Conservation (phyloP, 768 basidiomycete genomes). For the Pilatotrama ljubarskyi region DNA sequence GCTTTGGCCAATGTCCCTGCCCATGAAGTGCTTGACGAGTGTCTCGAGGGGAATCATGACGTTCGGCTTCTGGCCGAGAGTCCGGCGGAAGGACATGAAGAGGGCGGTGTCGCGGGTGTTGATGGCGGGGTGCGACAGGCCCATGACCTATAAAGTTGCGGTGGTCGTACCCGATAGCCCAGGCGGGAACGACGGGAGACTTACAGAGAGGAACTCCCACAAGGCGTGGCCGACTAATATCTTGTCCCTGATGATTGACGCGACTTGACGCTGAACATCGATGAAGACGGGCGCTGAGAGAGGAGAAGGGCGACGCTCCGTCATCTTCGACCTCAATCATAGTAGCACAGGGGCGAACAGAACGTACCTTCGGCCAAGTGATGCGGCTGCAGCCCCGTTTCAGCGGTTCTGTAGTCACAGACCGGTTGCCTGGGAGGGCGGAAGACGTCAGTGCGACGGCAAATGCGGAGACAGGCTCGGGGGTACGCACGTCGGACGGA, state of each 20-base stretch:
- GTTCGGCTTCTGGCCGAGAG: slow-evolving; percentile 37
- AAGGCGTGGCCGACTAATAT: slow-evolving; percentile 57
- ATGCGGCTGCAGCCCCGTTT: slow-evolving; percentile 46
- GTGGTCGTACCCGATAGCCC: not conserved
- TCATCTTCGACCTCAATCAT: not conserved
- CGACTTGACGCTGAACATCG: slow-evolving; percentile 47
- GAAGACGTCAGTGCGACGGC: not conserved
- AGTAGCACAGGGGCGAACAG: not conserved
- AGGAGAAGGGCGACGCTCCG: not conserved
- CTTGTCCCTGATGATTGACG: slow-evolving; percentile 44
- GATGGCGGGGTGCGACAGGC: slow-evolving; percentile 50
- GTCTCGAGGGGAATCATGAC: slow-evolving; percentile 38
- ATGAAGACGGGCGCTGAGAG: slow-evolving; percentile 48
- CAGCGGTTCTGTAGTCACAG: slow-evolving; percentile 45
- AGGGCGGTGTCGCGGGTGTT: slow-evolving; percentile 56
- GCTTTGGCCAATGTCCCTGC: slow-evolving; percentile 41
- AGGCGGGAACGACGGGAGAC: slow-evolving; percentile 18
- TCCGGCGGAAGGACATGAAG: slow-evolving; percentile 50
- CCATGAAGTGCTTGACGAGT: slow-evolving; percentile 49
- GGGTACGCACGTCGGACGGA: slow-evolving; percentile 37
- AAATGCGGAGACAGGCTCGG: too few relatives aligned
- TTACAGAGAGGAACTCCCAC: slow-evolving; percentile 55
- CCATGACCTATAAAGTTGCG: slow-evolving; percentile 42
- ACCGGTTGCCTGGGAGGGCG: slow-evolving; percentile 43
- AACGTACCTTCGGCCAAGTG: slow-evolving; percentile 43